Conservation (phyloP, 1,139 yeast genomes). For the Pichia sp. region DNA sequence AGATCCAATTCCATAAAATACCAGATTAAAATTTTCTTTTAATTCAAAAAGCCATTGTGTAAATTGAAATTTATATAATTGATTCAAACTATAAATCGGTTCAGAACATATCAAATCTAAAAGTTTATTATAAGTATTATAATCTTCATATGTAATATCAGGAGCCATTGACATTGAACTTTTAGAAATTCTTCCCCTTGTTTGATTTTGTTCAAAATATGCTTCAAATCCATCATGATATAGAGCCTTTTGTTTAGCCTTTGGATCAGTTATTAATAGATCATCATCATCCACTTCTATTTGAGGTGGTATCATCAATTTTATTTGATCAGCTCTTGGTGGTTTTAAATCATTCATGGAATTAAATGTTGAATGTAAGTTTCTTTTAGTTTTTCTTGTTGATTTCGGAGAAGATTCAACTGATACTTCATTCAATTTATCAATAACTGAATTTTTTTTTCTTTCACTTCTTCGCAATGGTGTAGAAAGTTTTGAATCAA, state of each 20-base stretch:
- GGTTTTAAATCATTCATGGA: conserved; percentile 25
- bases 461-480: conserved; percentile 5
- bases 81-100: conserved; percentile 34
- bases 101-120: conserved; percentile 38
- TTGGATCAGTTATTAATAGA: conserved; percentile 31
- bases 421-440: conserved; percentile 2
- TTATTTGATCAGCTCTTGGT: conserved; percentile 13
- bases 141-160: conserved; percentile 55
- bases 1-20: conserved; percentile 87
- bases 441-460: conserved; percentile 1
- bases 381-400: conserved; percentile 3
- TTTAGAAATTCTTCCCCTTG: conserved; percentile 43
- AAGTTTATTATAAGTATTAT: conserved; percentile 42
- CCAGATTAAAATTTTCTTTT: conserved; percentile 65
- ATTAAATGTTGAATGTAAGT: conserved; percentile 10
- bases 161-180: conserved; percentile 73
- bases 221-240: conserved; percentile 88
- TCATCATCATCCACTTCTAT: conserved; percentile 31
- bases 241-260: conserved; percentile 46
- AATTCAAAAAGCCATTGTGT: conserved; percentile 83
- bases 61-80: conserved; percentile 49
- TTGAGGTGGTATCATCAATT: conserved; percentile 33
- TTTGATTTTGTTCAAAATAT: conserved; percentile 78
- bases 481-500: background rate
- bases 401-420: background rate